Evolutionary conservation across 306 rosid species (phyloP).

Genomic region (Cucurbita maxima): DNA sequence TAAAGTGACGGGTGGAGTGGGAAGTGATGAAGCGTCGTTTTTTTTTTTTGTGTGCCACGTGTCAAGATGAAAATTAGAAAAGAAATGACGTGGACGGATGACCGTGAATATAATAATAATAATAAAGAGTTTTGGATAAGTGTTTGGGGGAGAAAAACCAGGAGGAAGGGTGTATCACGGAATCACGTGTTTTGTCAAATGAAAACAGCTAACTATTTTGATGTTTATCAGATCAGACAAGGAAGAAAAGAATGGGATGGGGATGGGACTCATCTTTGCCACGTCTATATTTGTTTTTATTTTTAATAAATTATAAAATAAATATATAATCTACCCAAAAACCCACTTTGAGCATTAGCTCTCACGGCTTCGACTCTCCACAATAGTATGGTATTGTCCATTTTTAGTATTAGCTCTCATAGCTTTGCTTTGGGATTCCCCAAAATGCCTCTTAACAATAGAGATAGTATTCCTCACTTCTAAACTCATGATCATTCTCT

Average conservation of each 20-base stretch:
- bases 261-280: not conserved
- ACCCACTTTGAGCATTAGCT: too few relatives aligned
- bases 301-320: too few relatives aligned
- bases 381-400: too few relatives aligned
- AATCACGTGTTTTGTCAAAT: too few relatives aligned
- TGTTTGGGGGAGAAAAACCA: not conserved
- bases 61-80: not conserved
- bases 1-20: not conserved
- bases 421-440: too few relatives aligned
- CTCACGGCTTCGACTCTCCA: too few relatives aligned
- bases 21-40: not conserved
- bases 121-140: not conserved
- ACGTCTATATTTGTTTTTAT: not conserved
- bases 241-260: not conserved
- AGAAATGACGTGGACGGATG: not conserved
- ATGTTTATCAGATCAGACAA: not conserved
- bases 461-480: too few relatives aligned
- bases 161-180: too few relatives aligned
- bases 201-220: not conserved
- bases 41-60: not conserved
- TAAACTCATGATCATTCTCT: too few relatives aligned
- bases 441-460: too few relatives aligned
- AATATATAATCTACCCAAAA: too few relatives aligned
- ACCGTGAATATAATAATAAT: not conserved
- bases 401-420: too few relatives aligned